Evolutionary conservation across 805 yeast species (phyloP), one percentile per base, ranked within the genome.

Genomic region (Ogataea kodamae): DNA sequence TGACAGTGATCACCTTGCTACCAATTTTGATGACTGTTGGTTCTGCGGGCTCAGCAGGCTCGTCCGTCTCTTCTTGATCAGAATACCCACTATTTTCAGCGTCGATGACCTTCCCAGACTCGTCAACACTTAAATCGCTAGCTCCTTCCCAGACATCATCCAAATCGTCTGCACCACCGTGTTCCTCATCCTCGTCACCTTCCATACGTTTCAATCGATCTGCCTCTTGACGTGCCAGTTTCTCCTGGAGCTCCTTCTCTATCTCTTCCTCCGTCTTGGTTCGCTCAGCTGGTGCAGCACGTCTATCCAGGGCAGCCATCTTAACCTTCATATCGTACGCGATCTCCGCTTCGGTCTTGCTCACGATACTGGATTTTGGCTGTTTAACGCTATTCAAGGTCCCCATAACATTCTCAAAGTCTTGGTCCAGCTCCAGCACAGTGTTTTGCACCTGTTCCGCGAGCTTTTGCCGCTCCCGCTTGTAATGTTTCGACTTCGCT

Each of bases 281-380:
- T 61, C 89, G 70, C 35, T 82, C 90, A 14, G 89, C 78, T 19
- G 92, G 92, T 2, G 72, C 88, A 8, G 92, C 81, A 53, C 89
- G 70, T 57, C 77, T 76, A 41, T 84, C 92, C 50, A 79, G 64
- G 3, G 76, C 72, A 40, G 82, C 68, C 50, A 78, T 81, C 43
- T 76, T 70, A 12, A 83, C 83, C 46, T 76, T 74, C 50, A 65
- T 67, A 49, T 81, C 88, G 55, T 84, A 84, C 16, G 70, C 76
- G 2, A 59, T 46, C 40, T 62, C 64, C 19, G 68, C 70, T 31
- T 69, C 70, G 1, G 66, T 52, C 24, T 65, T 67, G 34, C 65
- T 62, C 15, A 55, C 59, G 30, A 52, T 44, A 4, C 58, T 54
- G 3, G 46, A 37, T 0, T 36, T 32, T 21, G 45, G 52, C 10